These are phyloP conservation scores for Epithele typhae DNA, from an alignment of 768 basidiomycete species.

Conservation along the genomic window DNA sequence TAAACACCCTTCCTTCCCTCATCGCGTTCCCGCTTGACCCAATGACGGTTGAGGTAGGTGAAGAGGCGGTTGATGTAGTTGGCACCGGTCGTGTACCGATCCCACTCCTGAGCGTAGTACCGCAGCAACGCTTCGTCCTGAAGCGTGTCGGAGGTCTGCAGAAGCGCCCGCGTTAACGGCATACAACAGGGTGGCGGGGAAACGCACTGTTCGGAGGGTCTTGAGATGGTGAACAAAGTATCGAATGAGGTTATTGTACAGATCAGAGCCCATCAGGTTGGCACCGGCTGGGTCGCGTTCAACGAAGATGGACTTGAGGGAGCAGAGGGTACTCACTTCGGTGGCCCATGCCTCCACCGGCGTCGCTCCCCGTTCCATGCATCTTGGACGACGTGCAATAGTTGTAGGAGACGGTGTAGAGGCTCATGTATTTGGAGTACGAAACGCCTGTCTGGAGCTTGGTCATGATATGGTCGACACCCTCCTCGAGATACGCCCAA, in stretches of 20 bases:
- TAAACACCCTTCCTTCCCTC: slow-evolving; percentile 95
- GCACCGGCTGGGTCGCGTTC: slow-evolving; percentile 62
- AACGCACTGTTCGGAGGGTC: slow-evolving; percentile 51
- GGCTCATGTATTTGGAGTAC: slow-evolving; percentile 82
- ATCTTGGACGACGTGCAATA: slow-evolving; percentile 91
- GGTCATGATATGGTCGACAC: slow-evolving; percentile 90
- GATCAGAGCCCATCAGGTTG: slow-evolving; percentile 94
- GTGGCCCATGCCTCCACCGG: slow-evolving; percentile 31
- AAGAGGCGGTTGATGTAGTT: slow-evolving; percentile 97
- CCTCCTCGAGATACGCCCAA: slow-evolving; percentile 84
- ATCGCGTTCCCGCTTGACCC: slow-evolving; percentile 98
- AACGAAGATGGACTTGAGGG: slow-evolving; percentile 12
- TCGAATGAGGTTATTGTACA: slow-evolving; percentile 90
- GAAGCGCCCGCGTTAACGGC: too few relatives aligned
- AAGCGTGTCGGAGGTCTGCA: slow-evolving; percentile 70
- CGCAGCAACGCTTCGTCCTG: slow-evolving; percentile 85
- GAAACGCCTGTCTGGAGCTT: slow-evolving; percentile 86
- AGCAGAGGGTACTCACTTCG: slow-evolving; percentile 48
- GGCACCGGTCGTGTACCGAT: slow-evolving; percentile 93
- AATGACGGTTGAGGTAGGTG: slow-evolving; percentile 97
- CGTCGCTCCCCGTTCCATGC: slow-evolving; percentile 44
- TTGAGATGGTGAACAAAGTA: slow-evolving; percentile 87
- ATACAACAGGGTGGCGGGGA: slow-evolving; percentile 23
- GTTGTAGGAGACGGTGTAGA: slow-evolving; percentile 95
- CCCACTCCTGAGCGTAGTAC: slow-evolving; percentile 93